Base-by-base conservation (phyloP, 176 grass and related monocot species). In the Themeda triandra region DNA sequence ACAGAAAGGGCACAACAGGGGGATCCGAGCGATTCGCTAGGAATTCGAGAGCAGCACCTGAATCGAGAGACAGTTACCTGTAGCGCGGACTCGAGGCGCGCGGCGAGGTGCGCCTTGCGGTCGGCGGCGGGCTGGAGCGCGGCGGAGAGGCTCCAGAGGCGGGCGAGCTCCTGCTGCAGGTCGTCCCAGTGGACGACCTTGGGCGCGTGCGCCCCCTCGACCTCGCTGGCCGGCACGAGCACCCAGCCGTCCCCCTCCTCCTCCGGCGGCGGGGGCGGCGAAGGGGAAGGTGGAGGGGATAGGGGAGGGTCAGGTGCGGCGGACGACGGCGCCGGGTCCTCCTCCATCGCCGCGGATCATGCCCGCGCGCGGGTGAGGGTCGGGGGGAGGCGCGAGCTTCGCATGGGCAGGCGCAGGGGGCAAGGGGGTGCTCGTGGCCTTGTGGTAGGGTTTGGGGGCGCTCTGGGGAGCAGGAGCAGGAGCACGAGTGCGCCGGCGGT, bases 141-240 rank as follows among this genome's bases (percentile, higher is more conserved):
- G 2, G 83, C 44, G 42, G 93, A 92, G 75, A 96, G 91, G 84
- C 96, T 94, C 87, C 87, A 96, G 75, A 96, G 81, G 31, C 89
- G 89, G 6, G 93, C 93, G 48, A 99, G 91, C 72, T 98, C 96
- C 86, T 98, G 91, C 87, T 93, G 93, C 70, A 98, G 90, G 69
- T 99, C 96, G 60, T 94, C 93, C 91, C 91, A 98, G 73, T 90
- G 91, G 71, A 93, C 23, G 66, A 95, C 84, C 83, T 90, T 92
- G 69, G 96, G 96, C 17, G 54, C 67, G 21, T 92, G 80, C 25
- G 40, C 87, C 0, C 89, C 85, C 40, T 62, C 73, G 7, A 97
- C 83, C 83, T 86, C 83, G 74, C 51, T 80, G 10, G 66, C 59
- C 14, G 80, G 88, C 51, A 88, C 75, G 31, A 92, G 14, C 66